Conservation (phyloP, 2,329 filamentous ascomycete species). For the Trichoderma guizhouense region DNA sequence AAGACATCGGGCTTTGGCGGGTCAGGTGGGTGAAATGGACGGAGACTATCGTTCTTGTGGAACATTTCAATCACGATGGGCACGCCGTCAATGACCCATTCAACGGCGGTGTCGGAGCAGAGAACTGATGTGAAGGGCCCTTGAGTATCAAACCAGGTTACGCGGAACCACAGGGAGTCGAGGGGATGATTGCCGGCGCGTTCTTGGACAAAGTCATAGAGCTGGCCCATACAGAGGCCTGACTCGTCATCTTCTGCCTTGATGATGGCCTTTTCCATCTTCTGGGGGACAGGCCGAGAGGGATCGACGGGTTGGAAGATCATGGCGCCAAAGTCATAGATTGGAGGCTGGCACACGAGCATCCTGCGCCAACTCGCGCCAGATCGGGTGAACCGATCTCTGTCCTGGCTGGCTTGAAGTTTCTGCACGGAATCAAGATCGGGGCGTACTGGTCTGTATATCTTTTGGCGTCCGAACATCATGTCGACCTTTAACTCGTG, state of each 20-base stretch:
- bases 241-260: neutral
- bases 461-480: neutral
- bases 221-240: slow-evolving; percentile 3
- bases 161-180: neutral
- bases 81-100: neutral
- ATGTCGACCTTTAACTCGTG: neutral
- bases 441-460: neutral
- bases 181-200: neutral
- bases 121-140: neutral
- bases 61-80: neutral
- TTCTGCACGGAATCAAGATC: neutral
- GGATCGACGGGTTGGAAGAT: neutral
- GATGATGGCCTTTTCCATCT: neutral
- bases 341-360: slow-evolving; percentile 3
- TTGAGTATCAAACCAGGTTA: neutral
- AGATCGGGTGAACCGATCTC: neutral
- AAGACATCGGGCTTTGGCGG: neutral
- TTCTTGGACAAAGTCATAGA: slow-evolving; percentile 1
- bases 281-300: neutral
- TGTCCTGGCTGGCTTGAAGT: neutral
- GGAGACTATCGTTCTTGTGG: neutral
- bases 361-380: slow-evolving; percentile 7
- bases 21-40: neutral
- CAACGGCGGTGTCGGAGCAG: neutral
- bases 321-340: neutral